Evolutionary conservation across 1,284 basidiomycete genomes (phyloP).

Genomic region (Heliocybe sulcata): DNA sequence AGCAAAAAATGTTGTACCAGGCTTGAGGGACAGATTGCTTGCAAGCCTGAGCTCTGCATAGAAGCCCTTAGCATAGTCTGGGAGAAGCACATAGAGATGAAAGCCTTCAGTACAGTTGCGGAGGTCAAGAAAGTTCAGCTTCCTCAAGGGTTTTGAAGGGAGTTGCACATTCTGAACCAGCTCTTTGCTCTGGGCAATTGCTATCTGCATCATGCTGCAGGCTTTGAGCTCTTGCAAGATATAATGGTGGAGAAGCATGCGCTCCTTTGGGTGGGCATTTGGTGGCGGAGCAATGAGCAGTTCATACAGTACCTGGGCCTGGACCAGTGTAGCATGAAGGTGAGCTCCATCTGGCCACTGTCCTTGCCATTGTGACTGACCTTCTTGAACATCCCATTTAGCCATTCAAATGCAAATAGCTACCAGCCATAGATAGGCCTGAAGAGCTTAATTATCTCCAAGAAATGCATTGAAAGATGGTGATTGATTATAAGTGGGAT

Average conservation of each 20-base stretch:
- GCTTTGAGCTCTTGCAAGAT: too few species aligned
- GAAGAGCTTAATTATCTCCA: slow-evolving; percentile 18
- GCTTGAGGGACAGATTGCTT: not conserved
- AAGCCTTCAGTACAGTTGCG: not conserved
- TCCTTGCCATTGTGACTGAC: slow-evolving; percentile 25
- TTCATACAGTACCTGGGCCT: slow-evolving; percentile 21
- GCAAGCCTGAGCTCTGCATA: not conserved
- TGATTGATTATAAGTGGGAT: slow-evolving; percentile 20
- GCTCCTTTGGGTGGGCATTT: too few species aligned
- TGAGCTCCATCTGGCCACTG: slow-evolving; percentile 23
- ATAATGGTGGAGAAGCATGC: too few species aligned
- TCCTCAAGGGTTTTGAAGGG: not conserved
- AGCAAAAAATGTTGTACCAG: not conserved
- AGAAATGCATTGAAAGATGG: slow-evolving; percentile 23
- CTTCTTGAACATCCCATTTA: slow-evolving; percentile 26
- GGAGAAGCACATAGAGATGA: not conserved
- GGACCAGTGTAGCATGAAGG: slow-evolving; percentile 24
- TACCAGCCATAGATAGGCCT: slow-evolving; percentile 30
- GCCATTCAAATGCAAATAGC: slow-evolving; percentile 27
- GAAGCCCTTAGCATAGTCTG: not conserved
- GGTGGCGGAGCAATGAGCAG: slow-evolving; percentile 1
- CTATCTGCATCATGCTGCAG: too few species aligned
- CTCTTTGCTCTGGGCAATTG: too few species aligned
- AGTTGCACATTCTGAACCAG: too few species aligned
- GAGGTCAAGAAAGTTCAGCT: not conserved